Conservation (phyloP, 768 basidiomycete genomes). For the Lyophyllum decastes region DNA sequence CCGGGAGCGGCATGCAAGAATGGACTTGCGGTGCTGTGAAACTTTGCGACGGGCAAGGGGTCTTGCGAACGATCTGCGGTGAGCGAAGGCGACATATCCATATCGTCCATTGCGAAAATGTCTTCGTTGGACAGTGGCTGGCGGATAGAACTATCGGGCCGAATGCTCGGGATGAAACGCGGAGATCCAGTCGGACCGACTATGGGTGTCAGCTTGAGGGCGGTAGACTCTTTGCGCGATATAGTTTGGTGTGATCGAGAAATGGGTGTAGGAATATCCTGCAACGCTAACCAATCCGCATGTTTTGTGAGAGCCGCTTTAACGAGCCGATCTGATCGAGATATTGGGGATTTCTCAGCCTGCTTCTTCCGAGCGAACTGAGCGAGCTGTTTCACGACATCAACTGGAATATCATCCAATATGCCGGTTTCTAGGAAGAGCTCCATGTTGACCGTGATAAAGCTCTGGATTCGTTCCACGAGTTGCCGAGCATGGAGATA, state of each 20-base stretch:
- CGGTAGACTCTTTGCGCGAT: slow-evolving; percentile 18
- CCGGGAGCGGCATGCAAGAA: slow-evolving; percentile 16
- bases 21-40: not conserved
- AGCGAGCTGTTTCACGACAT: slow-evolving; percentile 69
- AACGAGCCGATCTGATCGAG: slow-evolving; percentile 56
- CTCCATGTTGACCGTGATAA: slow-evolving; percentile 85
- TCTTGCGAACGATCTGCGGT: slow-evolving; percentile 17
- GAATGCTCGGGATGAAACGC: slow-evolving; percentile 17
- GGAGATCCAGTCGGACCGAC: slow-evolving; percentile 25
- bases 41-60: slow-evolving; percentile 7
- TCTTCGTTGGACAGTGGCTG: slow-evolving; percentile 55
- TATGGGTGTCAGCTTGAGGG: slow-evolving; percentile 15
- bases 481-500: slow-evolving; percentile 74
- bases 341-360: slow-evolving; percentile 60
- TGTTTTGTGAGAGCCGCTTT: slow-evolving; percentile 59
- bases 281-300: slow-evolving; percentile 66
- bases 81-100: slow-evolving; percentile 39
- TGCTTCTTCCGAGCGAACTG: slow-evolving; percentile 61
- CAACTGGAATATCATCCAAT: slow-evolving; percentile 71
- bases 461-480: slow-evolving; percentile 70
- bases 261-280: slow-evolving; percentile 70
- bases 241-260: slow-evolving; percentile 25
- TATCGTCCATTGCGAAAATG: slow-evolving; percentile 84
- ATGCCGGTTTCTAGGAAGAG: slow-evolving; percentile 79
- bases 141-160: slow-evolving; percentile 21